Percentiles rank a stretch among this genome's conserved stretches.
phyloP scores from a whole-genome alignment of 106 monocot genomes.

The Platanthera guangdongensis region DNA sequence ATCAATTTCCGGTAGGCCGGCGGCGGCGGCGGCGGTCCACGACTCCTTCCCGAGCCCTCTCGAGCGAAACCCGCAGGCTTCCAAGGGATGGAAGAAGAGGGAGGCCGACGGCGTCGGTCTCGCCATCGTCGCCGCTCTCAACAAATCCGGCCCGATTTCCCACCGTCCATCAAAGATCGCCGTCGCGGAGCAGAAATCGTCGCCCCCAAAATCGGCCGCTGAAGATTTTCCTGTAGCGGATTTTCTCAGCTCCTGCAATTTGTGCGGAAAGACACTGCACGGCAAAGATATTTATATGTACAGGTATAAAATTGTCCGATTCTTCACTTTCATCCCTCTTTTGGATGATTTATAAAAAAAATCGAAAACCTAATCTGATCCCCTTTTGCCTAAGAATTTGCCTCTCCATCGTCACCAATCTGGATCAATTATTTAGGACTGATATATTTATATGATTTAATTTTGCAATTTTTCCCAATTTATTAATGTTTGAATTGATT shows the following conservation, averaged over 20 bases:
- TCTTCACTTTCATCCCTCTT: background rate
- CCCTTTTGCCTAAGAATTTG: background rate
- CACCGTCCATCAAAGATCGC: background rate
- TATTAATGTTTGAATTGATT: background rate
- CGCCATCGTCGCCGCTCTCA: constrained; percentile 54
- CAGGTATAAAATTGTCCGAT: constrained; percentile 15
- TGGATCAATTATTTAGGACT: background rate
- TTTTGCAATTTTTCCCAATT: background rate
- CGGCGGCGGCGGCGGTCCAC: no score
- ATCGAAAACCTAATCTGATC: background rate
- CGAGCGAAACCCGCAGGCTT: constrained; percentile 9
- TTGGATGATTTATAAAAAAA: background rate
- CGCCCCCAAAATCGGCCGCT: background rate
- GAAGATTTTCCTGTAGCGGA: constrained; percentile 23
- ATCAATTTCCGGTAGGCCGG: background rate
- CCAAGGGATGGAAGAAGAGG: constrained; percentile 65
- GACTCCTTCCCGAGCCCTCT: no score
- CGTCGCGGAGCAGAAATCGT: background rate
- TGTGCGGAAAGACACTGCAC: constrained; percentile 49
- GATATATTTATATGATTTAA: background rate
- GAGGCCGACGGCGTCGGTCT: constrained; percentile 66
- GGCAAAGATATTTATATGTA: constrained; percentile 77
- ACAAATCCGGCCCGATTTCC: constrained; percentile 4
- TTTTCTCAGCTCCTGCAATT: constrained; percentile 41
- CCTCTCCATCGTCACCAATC: background rate